A percentile compares a stretch with the other conserved stretches of the same genome.
These are phyloP conservation scores for Tympanopsis confertula DNA, from an alignment of 2,329 filamentous ascomycete genomes.

Conservation along the genomic window DNA sequence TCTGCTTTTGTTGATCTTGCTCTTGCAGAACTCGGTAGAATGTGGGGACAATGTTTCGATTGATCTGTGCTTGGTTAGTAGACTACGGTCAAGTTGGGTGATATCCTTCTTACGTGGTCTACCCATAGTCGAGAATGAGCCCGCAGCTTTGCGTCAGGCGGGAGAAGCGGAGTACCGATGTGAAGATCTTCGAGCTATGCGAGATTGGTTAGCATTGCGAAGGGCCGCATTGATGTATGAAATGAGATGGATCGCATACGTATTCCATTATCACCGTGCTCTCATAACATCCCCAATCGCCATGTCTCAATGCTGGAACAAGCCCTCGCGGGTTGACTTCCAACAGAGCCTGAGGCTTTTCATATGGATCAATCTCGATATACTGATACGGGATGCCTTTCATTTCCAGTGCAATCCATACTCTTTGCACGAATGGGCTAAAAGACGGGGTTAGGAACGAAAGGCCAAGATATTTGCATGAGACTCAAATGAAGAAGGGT, in stretches of 20 bases:
- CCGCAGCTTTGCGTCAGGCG: slow-evolving; percentile 49
- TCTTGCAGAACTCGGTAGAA: slow-evolving; percentile 1
- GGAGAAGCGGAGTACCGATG: slow-evolving; percentile 47
- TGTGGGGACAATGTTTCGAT: background rate
- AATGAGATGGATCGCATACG: slow-evolving; percentile 29
- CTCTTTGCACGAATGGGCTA: slow-evolving; percentile 74
- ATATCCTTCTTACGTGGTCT: slow-evolving; percentile 50
- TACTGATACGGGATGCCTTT: slow-evolving; percentile 75
- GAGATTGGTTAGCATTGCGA: slow-evolving; percentile 2
- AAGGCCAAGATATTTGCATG: slow-evolving; percentile 1
- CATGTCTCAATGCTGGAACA: slow-evolving; percentile 67
- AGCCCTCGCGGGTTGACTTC: slow-evolving; percentile 67
- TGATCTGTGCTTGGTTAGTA: background rate
- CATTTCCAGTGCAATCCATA: slow-evolving; percentile 78
- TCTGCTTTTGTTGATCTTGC: background rate
- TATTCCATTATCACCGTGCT: slow-evolving; percentile 79
- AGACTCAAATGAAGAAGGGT: slow-evolving; percentile 2
- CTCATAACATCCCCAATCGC: slow-evolving; percentile 73
- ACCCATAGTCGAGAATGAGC: slow-evolving; percentile 72
- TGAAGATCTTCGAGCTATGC: slow-evolving; percentile 64
- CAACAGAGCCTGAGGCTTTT: slow-evolving; percentile 57
- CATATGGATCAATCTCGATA: slow-evolving; percentile 72
- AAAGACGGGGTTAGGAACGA: slow-evolving; percentile 6
- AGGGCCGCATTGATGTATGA: background rate
- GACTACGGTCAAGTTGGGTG: background rate